These are phyloP conservation scores for Dendrobium huoshanense DNA, from an alignment of 106 monocot species.

Conservation along the genomic window DNA sequence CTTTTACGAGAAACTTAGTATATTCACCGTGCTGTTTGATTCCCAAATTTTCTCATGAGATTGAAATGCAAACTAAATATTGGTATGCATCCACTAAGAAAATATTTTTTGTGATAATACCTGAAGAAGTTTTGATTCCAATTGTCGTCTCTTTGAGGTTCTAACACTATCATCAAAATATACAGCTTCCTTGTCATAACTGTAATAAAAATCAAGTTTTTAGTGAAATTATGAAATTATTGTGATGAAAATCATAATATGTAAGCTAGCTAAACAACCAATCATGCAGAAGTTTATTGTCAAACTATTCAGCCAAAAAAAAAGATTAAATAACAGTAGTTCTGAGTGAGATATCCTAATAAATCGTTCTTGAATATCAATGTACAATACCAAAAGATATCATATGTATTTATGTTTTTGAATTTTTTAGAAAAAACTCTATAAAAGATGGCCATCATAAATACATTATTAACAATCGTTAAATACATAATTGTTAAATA, in stretches of 20 bases:
- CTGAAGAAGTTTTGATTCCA: conserved; percentile 82
- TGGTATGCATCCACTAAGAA: background rate
- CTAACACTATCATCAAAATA: conserved; percentile 98
- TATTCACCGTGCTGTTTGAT: too few species aligned
- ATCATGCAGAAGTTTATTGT: background rate
- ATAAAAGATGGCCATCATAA: too few species aligned
- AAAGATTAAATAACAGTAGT: background rate
- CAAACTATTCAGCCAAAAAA: background rate
- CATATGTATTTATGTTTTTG: too few species aligned
- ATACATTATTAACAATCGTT: background rate
- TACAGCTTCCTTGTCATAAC: conserved; percentile 72
- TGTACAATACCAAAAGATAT: background rate
- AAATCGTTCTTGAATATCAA: background rate
- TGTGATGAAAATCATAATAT: background rate
- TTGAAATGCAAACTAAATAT: background rate
- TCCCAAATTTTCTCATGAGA: background rate
- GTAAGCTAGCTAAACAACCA: background rate
- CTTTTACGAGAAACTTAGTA: too few species aligned
- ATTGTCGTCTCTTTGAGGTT: conserved; percentile 61
- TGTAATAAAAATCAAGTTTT: conserved; percentile 17
- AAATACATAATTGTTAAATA: background rate
- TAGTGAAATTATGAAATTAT: background rate
- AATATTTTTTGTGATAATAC: conserved; percentile 23
- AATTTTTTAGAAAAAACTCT: too few species aligned
- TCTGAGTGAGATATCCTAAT: background rate